Evolutionary conservation across 75 land plant species (phyloP), one percentile per base, ranked within the genome.

Genomic region (Pinus tabuliformis): DNA sequence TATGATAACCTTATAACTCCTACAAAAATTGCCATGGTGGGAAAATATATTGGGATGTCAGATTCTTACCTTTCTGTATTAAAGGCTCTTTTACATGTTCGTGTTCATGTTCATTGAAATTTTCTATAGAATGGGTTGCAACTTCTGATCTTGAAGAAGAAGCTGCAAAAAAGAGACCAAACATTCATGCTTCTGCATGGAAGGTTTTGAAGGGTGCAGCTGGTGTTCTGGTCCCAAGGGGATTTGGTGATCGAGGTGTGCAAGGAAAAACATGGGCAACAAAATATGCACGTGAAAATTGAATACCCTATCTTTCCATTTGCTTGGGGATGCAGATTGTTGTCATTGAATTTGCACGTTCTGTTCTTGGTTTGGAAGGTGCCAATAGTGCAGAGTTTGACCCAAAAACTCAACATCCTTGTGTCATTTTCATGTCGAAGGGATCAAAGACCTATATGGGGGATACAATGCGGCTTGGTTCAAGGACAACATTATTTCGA

Each of bases 271-370:
- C 92, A 76, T 81, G 90, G 81, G 97, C 97, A 77, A 97, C 99
- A 72, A 92, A 90, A 59, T 96, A 85, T 89, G 99, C 99, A 33
- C 83, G 99, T 66, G 95, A 92, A 73, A 96, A 92, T 73, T 76
- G 86, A 11, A 77, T 96, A 79, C 99, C 99, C 3, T 96, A 94
- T 80, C 87, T 95, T 75, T 95, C 96, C 22, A 89, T 95, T 66
- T 95, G 98, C 81, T 92, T 95, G 78, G 98, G 98, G 64, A 95
- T 95, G 98, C 98, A 95, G 84, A 91, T 93, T 63, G 85, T 96
- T 65, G 98, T 95, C 39, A 94, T 95, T 77, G 98, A 95, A 70
- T 89, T 83, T 83, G 85, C 94, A 58, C 83, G 96, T 77, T 83
- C 87, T 77, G 99, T 96, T 77, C 80, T 96, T 70, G 88, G 92